Conservation (phyloP, 371 early-diverging fungal species). For the Chytridium lagenaria region DNA sequence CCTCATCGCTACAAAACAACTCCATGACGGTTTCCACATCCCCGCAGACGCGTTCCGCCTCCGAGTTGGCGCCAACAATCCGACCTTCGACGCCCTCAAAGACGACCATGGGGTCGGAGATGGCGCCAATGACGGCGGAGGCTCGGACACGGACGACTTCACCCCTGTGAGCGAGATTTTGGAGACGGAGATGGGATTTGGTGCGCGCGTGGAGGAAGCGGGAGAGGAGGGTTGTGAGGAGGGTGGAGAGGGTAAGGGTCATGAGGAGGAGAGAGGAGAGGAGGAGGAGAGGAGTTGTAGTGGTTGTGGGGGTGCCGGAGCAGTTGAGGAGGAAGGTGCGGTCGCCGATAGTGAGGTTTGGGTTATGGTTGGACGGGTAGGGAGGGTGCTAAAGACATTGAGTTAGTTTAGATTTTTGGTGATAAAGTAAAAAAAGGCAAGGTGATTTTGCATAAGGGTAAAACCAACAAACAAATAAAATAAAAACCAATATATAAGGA, state of each 20-base stretch:
- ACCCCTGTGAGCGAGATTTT: not conserved
- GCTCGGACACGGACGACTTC: constrained; percentile 10
- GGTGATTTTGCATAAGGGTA: too few relatives aligned
- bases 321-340: not conserved
- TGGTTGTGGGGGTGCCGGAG: not conserved
- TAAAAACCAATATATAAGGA: not conserved
- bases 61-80: constrained; percentile 10
- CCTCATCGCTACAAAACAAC: not conserved
- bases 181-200: not conserved
- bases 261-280: constrained; percentile 5
- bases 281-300: not conserved
- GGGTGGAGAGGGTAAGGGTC: not conserved
- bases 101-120: constrained; percentile 9
- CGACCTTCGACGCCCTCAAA: not conserved
- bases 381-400: not conserved
- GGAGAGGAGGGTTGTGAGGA: constrained; percentile 8
- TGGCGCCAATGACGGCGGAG: constrained; percentile 7
- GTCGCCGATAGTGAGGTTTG: not conserved
- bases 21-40: not conserved
- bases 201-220: constrained; percentile 1
- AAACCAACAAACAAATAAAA: constrained; percentile 1
- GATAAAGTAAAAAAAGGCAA: too few relatives aligned
- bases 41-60: constrained; percentile 9
- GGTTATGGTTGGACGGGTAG: not conserved
- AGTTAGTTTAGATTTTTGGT: too few relatives aligned